Evolutionary conservation across 164 flowering plant genomes (phyloP).

Genomic region (Aristolochia fimbriata): DNA sequence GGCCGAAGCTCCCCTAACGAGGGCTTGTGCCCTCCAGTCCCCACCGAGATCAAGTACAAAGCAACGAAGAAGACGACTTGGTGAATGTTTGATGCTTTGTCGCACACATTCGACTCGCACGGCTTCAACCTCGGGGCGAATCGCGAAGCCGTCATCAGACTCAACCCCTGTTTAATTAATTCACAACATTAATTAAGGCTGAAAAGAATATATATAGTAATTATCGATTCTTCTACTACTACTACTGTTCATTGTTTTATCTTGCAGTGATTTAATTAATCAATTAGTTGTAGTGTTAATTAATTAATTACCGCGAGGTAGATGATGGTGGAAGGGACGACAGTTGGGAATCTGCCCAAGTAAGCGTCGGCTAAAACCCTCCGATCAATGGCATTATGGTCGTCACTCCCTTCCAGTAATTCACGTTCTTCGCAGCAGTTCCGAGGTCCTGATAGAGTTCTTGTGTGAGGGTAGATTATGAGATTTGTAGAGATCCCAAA

Average conservation of each 20-base stretch:
- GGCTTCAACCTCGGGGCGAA: slow-evolving; percentile 44
- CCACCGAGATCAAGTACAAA: too few species aligned
- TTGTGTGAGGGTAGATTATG: slow-evolving; percentile 42
- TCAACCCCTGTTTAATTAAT: too few species aligned
- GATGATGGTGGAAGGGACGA: slow-evolving; percentile 41
- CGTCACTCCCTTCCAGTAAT: too few species aligned
- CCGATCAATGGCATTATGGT: too few species aligned
- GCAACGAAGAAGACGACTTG: too few species aligned
- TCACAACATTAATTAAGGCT: background rate
- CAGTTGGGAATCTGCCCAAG: slow-evolving; percentile 50
- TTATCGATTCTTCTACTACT: too few species aligned
- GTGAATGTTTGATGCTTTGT: slow-evolving; percentile 37
- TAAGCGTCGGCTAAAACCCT: too few species aligned
- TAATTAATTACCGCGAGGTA: slow-evolving; percentile 51
- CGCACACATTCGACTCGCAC: slow-evolving; percentile 31
- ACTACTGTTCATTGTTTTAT: background rate
- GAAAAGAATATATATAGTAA: too few species aligned
- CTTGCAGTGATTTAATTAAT: too few species aligned
- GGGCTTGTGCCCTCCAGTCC: too few species aligned
- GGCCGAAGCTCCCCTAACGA: slow-evolving; percentile 85
- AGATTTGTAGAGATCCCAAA: slow-evolving; percentile 47
- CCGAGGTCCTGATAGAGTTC: slow-evolving; percentile 45
- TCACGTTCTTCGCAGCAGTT: too few species aligned
- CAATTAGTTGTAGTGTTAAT: background rate
- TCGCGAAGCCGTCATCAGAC: too few species aligned